Evolutionary conservation across 495 filamentous ascomycete genomes (phyloP), one percentile per base, ranked within the genome.

Genomic region (Talaromyces proteolyticus): DNA sequence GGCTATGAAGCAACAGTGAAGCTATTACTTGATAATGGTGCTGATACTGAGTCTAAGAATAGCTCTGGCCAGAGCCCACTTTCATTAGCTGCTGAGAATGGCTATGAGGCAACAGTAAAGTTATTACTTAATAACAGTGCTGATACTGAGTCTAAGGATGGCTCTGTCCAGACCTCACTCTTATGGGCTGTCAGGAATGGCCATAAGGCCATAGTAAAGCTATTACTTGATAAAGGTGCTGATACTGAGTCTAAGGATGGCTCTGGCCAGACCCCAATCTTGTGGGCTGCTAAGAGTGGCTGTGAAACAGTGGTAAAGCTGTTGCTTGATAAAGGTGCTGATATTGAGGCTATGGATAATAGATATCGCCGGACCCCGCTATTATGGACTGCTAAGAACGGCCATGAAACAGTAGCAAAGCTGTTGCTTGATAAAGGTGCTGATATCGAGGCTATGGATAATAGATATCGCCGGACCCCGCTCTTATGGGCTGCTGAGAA

Each of bases 401-500:
- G 48, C 7, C 47, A 54, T 46, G 56, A 50, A 36, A 25, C 43
- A 18, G 49, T 61, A 16, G 44, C 51, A n/a, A n/a, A n/a, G n/a
- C n/a, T n/a, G n/a, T n/a, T n/a, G n/a, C n/a, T n/a, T n/a, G n/a
- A n/a, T n/a, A n/a, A n/a, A n/a, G n/a, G n/a, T n/a, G n/a, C n/a
- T n/a, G n/a, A n/a, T n/a, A n/a, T n/a, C n/a, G n/a, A 11, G 40
- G 42, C 58, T 23, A 41, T 46, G 4, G 53, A 24, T 14, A 63
- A 66, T 47, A 39, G 52, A 6, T 36, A 50, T 23, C 57, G 49
- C 19, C 24, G 36, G n/a, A 56, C 62, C 22, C 58, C 64, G 24
- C 51, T 67, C 3, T 56, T 37, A 14, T 52, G 36, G 20, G 66
- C 65, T 18, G 61, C 66, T 20, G 49, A 55, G 19, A 55, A 50